Evolutionary conservation across 2,329 filamentous ascomycete genomes (phyloP).

Genomic region (Curvularia lunata): DNA sequence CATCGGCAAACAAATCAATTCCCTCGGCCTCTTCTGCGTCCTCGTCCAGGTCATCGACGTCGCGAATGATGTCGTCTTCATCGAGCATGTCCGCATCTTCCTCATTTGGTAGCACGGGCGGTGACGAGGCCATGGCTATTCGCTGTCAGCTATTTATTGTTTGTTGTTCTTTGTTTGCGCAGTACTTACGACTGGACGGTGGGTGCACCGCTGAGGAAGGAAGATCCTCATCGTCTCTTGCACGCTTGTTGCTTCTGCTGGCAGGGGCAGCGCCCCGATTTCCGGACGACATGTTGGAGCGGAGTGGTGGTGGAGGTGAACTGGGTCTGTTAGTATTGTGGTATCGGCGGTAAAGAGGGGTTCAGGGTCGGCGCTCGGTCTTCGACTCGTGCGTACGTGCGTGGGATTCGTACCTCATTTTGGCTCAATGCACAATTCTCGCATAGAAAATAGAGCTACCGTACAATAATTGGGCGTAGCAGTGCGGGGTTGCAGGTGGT

Average conservation of each 20-base stretch:
- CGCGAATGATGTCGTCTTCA: conserved; percentile 68
- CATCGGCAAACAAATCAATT: conserved; percentile 74
- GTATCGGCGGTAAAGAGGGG: conserved; percentile 29
- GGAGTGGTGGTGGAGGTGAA: conserved; percentile 69
- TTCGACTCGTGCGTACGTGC: not conserved
- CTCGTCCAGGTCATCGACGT: conserved; percentile 72
- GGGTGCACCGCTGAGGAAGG: conserved; percentile 64
- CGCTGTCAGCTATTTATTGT: conserved; percentile 26
- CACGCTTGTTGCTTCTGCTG: conserved; percentile 68
- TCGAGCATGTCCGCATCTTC: conserved; percentile 74
- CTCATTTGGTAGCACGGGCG: conserved; percentile 70
- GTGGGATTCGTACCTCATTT: conserved; percentile 31
- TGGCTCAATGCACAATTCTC: conserved; percentile 13
- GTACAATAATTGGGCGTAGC: conserved; percentile 1
- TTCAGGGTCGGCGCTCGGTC: conserved; percentile 15
- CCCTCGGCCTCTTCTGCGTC: conserved; percentile 73
- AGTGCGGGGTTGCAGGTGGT: conserved; percentile 13
- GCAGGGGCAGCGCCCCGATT: conserved; percentile 71
- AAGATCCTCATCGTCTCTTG: conserved; percentile 67
- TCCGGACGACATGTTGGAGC: conserved; percentile 79
- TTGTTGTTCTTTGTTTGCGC: conserved; percentile 9
- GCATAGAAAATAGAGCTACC: not conserved
- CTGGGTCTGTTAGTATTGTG: conserved; percentile 54
- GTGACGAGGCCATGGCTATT: conserved; percentile 64
- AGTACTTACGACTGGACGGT: conserved; percentile 67